These are phyloP conservation scores for Nakaseomyces kungkrabaensis DNA, from an alignment of 1,139 yeast species.

Conservation along the genomic window DNA sequence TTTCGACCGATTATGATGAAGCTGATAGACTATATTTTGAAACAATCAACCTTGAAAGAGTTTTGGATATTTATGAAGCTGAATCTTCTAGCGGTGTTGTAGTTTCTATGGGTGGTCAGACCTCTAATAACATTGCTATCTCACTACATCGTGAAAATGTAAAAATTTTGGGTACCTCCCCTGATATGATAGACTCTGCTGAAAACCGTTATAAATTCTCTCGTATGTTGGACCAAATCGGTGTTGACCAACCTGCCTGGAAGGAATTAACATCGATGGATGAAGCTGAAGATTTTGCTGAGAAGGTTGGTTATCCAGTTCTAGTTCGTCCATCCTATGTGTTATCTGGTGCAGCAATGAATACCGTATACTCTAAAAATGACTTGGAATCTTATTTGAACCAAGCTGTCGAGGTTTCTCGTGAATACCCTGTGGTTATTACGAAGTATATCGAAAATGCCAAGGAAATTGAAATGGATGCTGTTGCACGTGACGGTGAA, in stretches of 20 bases:
- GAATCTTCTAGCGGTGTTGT: slow-evolving; percentile 90
- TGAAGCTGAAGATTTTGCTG: slow-evolving; percentile 91
- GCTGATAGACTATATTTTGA: slow-evolving; percentile 96
- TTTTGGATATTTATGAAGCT: slow-evolving; percentile 87
- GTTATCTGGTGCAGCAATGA: slow-evolving; percentile 98
- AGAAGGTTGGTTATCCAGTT: slow-evolving; percentile 87
- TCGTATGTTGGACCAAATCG: slow-evolving; percentile 92
- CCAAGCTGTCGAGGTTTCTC: slow-evolving; percentile 95
- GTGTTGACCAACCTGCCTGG: slow-evolving; percentile 99
- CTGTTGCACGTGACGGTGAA: slow-evolving; percentile 92
- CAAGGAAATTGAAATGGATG: slow-evolving; percentile 98
- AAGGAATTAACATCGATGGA: slow-evolving; percentile 89
- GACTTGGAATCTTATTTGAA: slow-evolving; percentile 81
- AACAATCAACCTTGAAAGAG: slow-evolving; percentile 90
- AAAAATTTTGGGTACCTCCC: slow-evolving; percentile 92
- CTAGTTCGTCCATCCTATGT: slow-evolving; percentile 97
- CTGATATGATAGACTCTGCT: slow-evolving; percentile 97
- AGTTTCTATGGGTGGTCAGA: slow-evolving; percentile 98
- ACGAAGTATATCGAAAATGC: slow-evolving; percentile 97
- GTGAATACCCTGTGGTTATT: slow-evolving; percentile 95
- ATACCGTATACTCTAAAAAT: slow-evolving; percentile 82
- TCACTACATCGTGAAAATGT: slow-evolving; percentile 91
- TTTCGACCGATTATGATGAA: slow-evolving; percentile 95
- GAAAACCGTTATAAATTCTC: slow-evolving; percentile 97
- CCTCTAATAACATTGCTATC: slow-evolving; percentile 92